These are phyloP conservation scores for Entomortierella parvispora DNA, from an alignment of 192 early-diverging fungal genomes.

Conservation along the genomic window DNA sequence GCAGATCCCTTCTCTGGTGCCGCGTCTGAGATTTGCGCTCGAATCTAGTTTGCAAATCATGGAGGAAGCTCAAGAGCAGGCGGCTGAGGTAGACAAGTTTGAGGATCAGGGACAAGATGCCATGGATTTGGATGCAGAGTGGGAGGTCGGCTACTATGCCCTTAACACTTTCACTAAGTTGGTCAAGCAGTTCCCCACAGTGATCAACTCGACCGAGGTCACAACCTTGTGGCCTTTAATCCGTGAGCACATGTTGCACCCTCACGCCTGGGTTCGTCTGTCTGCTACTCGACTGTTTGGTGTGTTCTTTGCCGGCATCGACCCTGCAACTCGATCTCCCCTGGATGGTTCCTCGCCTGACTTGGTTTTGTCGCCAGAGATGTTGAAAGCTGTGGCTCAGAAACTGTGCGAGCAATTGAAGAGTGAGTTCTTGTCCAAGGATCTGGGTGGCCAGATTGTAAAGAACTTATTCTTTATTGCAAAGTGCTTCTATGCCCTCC, in stretches of 20 bases:
- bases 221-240: constrained; percentile 75
- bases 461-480: constrained; percentile 96
- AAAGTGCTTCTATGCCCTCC: constrained; percentile 70
- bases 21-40: constrained; percentile 61
- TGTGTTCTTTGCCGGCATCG: constrained; percentile 75
- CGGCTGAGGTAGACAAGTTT: constrained; percentile 24
- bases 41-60: constrained; percentile 51
- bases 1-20: constrained; percentile 62
- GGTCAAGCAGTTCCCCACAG: constrained; percentile 62
- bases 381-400: constrained; percentile 64
- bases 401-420: constrained; percentile 72
- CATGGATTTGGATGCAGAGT: constrained; percentile 72
- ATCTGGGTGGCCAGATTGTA: constrained; percentile 88
- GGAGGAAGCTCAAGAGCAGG: constrained; percentile 57
- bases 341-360: constrained; percentile 25
- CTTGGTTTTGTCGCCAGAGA: constrained; percentile 44
- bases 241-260: constrained; percentile 78
- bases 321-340: constrained; percentile 61
- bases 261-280: constrained; percentile 91
- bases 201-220: constrained; percentile 58
- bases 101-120: constrained; percentile 45
- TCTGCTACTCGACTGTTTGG: constrained; percentile 79
- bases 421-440: constrained; percentile 71
- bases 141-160: constrained; percentile 90
- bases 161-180: constrained; percentile 81